phyloP scores from a whole-genome alignment of 2,329 filamentous ascomycete species.

The Cyphellophora europaea region DNA sequence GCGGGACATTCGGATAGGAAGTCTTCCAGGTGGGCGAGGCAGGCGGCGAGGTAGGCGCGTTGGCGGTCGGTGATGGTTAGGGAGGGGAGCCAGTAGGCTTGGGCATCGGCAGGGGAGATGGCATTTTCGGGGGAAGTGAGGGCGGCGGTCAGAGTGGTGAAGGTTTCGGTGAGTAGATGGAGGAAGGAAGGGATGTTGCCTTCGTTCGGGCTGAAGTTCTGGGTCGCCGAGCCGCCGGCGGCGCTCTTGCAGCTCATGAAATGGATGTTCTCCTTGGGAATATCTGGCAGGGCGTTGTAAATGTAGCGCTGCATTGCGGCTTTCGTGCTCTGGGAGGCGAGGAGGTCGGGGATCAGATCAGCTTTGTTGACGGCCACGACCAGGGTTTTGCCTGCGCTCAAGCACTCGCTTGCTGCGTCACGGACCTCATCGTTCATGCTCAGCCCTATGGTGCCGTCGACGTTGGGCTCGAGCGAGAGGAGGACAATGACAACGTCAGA shows the following conservation, averaged over 20 bases:
- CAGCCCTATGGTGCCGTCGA: constrained; percentile 20
- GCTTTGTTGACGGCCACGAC: constrained; percentile 54
- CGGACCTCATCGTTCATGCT: constrained; percentile 48
- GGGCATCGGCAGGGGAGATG: constrained; percentile 28
- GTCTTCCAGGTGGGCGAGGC: constrained; percentile 59
- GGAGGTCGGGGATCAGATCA: constrained; percentile 34
- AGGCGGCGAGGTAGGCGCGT: constrained; percentile 66
- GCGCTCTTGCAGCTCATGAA: constrained; percentile 59
- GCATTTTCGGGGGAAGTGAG: constrained; percentile 11
- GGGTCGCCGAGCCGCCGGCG: constrained; percentile 4
- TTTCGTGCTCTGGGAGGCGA: background rate
- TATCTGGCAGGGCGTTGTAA: constrained; percentile 30
- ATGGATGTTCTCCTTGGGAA: constrained; percentile 41
- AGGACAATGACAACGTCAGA: constrained; percentile 81
- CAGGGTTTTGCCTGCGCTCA: constrained; percentile 41
- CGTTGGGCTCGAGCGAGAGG: constrained; percentile 56
- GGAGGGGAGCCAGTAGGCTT: constrained; percentile 58
- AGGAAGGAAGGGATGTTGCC: constrained; percentile 55
- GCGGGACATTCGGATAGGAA: constrained; percentile 55
- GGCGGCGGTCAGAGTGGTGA: constrained; percentile 58
- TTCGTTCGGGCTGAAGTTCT: constrained; percentile 4
- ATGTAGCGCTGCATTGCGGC: constrained; percentile 27
- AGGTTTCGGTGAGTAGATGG: constrained; percentile 55
- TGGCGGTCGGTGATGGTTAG: constrained; percentile 88
- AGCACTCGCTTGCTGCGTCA: constrained; percentile 42